These are phyloP conservation scores for Pythium rhizo-oryzae DNA, from an alignment of 352 stramenopile species.

Conservation along the genomic window DNA sequence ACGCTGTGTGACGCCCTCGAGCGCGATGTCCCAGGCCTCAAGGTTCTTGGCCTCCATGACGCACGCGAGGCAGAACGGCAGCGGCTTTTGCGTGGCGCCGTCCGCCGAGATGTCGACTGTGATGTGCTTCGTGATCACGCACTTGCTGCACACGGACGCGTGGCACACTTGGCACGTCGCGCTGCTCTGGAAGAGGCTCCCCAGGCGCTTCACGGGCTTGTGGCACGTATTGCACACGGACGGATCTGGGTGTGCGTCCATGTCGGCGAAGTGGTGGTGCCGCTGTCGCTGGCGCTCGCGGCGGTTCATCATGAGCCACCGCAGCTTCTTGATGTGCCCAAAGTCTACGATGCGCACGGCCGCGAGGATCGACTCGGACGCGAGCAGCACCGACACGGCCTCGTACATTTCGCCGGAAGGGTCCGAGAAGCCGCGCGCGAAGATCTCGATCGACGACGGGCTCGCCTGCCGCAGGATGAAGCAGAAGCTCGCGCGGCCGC, in stretches of 20 bases:
- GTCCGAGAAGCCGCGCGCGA: conserved; percentile 49
- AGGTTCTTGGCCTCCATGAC: conserved; percentile 32
- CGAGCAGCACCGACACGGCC: conserved; percentile 37
- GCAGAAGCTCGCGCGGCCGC: conserved; percentile 42
- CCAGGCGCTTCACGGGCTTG: conserved; percentile 30
- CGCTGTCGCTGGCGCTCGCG: conserved; percentile 19
- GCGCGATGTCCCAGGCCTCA: conserved; percentile 20
- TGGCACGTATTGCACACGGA: conserved; percentile 35
- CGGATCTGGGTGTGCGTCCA: background rate
- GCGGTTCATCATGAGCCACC: conserved; percentile 50
- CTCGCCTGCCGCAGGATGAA: conserved; percentile 40
- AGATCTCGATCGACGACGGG: conserved; percentile 43
- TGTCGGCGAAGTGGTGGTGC: conserved; percentile 14
- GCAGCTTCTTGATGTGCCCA: conserved; percentile 68
- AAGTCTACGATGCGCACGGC: conserved; percentile 50
- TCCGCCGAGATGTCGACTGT: conserved; percentile 32
- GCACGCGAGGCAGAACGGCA: conserved; percentile 44
- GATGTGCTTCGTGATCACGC: conserved; percentile 42
- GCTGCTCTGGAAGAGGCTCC: conserved; percentile 29
- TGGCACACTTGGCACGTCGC: conserved; percentile 26
- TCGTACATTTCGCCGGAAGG: conserved; percentile 36
- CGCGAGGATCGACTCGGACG: conserved; percentile 42
- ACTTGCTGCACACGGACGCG: conserved; percentile 38
- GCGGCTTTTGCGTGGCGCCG: conserved; percentile 19
- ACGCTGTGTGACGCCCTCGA: conserved; percentile 19